Evolutionary conservation across 2,329 filamentous ascomycete species (phyloP).

Genomic region (Pseudogymnoascus sp.): DNA sequence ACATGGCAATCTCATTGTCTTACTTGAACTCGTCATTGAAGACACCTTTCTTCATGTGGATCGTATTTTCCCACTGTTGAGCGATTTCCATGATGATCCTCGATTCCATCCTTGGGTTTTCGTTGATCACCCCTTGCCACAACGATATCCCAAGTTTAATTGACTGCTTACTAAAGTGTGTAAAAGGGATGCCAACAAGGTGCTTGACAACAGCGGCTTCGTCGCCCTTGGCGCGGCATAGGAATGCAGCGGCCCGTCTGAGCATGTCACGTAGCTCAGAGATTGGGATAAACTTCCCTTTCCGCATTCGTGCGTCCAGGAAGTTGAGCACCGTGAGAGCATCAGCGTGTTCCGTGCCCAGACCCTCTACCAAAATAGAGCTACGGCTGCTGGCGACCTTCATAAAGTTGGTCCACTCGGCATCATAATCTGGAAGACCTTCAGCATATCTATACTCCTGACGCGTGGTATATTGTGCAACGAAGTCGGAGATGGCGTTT

Average conservation of each 20-base stretch:
- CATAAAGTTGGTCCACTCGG: conserved; percentile 57
- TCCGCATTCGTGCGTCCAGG: conserved; percentile 63
- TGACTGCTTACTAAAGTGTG: conserved; percentile 86
- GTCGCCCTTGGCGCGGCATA: conserved; percentile 70
- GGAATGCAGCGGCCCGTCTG: conserved; percentile 73
- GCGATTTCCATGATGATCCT: conserved; percentile 80
- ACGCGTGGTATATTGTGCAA: conserved; percentile 92
- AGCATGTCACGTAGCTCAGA: conserved; percentile 73
- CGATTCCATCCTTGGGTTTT: conserved; percentile 82
- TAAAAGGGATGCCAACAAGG: conserved; percentile 86
- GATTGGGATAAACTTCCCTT: conserved; percentile 62
- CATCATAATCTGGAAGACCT: conserved; percentile 59
- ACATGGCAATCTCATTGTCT: conserved; percentile 23
- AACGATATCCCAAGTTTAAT: conserved; percentile 92
- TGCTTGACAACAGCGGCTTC: conserved; percentile 76
- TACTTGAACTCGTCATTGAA: conserved; percentile 66
- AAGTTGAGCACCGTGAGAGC: conserved; percentile 61
- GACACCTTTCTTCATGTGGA: conserved; percentile 69
- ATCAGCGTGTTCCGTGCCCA: conserved; percentile 44
- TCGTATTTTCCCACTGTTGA: conserved; percentile 82
- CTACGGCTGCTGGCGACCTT: conserved; percentile 45
- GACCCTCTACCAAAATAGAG: conserved; percentile 30
- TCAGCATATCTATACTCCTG: conserved; percentile 93
- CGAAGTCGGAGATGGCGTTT: conserved; percentile 90
- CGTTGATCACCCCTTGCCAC: conserved; percentile 95